These are phyloP conservation scores for Pelargonium citronellum DNA, from an alignment of 441 rosid species.

Conservation along the genomic window DNA sequence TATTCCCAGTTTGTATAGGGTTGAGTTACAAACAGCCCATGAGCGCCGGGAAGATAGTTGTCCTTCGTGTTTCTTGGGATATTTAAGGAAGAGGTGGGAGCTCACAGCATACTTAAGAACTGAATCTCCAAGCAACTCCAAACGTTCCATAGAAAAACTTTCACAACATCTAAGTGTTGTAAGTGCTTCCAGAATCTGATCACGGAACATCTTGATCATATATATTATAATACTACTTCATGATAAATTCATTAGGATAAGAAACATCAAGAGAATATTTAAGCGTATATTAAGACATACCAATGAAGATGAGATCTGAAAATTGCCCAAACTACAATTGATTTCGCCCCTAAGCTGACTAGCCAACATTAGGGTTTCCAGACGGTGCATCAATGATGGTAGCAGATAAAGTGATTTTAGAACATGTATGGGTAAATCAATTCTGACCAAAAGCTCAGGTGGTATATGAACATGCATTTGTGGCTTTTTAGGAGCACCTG, in stretches of 20 bases:
- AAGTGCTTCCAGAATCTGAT: slow-evolving; percentile 76
- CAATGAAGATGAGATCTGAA: slow-evolving; percentile 52
- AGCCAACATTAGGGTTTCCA: slow-evolving; percentile 83
- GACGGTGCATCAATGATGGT: slow-evolving; percentile 81
- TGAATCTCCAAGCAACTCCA: slow-evolving; percentile 96
- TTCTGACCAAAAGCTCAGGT: slow-evolving; percentile 69
- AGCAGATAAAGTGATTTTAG: slow-evolving; percentile 63
- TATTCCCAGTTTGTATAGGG: slow-evolving; percentile 61
- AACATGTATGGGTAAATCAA: slow-evolving; percentile 44
- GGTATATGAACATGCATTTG: slow-evolving; percentile 61
- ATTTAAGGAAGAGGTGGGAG: slow-evolving; percentile 63
- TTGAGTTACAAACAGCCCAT: slow-evolving; percentile 52
- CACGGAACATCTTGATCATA: slow-evolving; percentile 9
- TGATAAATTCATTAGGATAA: slow-evolving; percentile 13
- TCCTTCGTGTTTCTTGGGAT: slow-evolving; percentile 71
- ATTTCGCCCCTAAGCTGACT: slow-evolving; percentile 86
- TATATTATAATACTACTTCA: not conserved
- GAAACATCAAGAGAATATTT: slow-evolving; percentile 10
- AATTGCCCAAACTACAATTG: slow-evolving; percentile 35
- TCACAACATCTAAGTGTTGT: slow-evolving; percentile 71
- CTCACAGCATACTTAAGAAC: slow-evolving; percentile 77
- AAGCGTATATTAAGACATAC: slow-evolving; percentile 33
- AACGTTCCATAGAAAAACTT: slow-evolving; percentile 87
- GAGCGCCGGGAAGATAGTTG: slow-evolving; percentile 46
- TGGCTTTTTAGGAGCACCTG: slow-evolving; percentile 34